These are phyloP conservation scores for Immersiporthe knoxdaviesiana DNA, from an alignment of 2,329 filamentous ascomycete species.

Conservation along the genomic window DNA sequence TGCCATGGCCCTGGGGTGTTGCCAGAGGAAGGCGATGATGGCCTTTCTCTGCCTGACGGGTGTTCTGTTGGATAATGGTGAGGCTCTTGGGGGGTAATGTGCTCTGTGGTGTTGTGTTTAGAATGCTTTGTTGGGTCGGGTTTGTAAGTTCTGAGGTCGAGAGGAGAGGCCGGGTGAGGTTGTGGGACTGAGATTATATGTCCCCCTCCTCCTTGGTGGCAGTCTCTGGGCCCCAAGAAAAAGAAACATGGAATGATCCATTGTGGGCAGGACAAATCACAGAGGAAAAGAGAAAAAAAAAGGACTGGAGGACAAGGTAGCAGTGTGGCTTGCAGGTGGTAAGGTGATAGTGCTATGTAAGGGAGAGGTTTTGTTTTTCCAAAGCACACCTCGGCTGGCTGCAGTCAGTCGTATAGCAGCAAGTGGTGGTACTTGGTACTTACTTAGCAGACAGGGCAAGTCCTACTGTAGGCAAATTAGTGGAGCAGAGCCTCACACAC, in stretches of 20 bases:
- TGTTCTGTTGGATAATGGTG: too few species aligned
- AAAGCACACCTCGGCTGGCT: too few species aligned
- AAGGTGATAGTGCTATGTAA: too few species aligned
- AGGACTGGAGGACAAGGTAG: background rate
- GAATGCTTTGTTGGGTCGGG: slow-evolving; percentile 29
- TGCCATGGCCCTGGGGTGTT: slow-evolving; percentile 33
- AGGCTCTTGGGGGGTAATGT: too few species aligned
- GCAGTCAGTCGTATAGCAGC: too few species aligned
- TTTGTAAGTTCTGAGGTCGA: too few species aligned
- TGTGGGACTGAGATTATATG: too few species aligned
- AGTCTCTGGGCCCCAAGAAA: background rate
- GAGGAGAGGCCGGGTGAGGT: too few species aligned
- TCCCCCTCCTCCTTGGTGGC: too few species aligned
- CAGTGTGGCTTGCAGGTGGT: background rate
- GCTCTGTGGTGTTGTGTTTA: too few species aligned
- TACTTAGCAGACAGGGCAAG: background rate
- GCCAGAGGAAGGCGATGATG: slow-evolving; percentile 38
- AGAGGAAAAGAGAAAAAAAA: background rate
- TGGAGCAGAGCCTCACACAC: slow-evolving; percentile 7
- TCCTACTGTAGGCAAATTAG: background rate
- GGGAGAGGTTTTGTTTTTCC: too few species aligned
- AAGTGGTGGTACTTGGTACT: too few species aligned
- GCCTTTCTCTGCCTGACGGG: slow-evolving; percentile 32
- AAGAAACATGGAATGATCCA: background rate
- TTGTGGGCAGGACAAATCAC: background rate